Evolutionary conservation across 805 yeast genomes (phyloP).

Genomic region (Teunomyces lycoperdinae): DNA sequence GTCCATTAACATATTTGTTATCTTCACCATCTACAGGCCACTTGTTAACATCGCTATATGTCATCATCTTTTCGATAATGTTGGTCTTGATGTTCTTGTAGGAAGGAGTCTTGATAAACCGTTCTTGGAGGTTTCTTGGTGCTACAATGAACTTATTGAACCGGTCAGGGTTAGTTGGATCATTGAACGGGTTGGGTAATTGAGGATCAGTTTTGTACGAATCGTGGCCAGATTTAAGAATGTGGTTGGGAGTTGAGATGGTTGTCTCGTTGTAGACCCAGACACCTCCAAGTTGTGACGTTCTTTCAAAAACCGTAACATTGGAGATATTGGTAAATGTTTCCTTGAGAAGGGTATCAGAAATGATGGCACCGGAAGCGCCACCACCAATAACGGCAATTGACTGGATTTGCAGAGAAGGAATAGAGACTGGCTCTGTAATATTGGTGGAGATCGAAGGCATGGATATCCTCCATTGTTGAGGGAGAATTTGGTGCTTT

Average conservation of each 20-base stretch:
- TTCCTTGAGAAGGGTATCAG: constrained; percentile 39
- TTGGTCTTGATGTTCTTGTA: constrained; percentile 32
- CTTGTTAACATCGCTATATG: constrained; percentile 37
- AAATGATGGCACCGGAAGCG: constrained; percentile 45
- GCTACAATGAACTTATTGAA: constrained; percentile 7
- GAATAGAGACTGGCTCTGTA: constrained; percentile 1
- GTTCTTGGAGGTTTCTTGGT: constrained; percentile 19
- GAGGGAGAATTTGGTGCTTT: neutral
- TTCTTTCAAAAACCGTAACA: constrained; percentile 41
- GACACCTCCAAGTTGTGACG: constrained; percentile 40
- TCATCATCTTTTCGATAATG: constrained; percentile 44
- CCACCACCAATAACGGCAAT: constrained; percentile 53
- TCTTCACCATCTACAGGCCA: constrained; percentile 30
- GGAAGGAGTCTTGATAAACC: constrained; percentile 31
- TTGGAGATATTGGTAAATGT: constrained; percentile 18
- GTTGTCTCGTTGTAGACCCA: constrained; percentile 36
- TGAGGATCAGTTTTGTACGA: constrained; percentile 27
- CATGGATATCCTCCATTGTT: neutral
- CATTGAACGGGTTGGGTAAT: constrained; percentile 23
- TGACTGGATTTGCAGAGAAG: constrained; percentile 15
- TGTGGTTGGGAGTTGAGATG: constrained; percentile 17
- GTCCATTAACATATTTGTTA: constrained; percentile 25
- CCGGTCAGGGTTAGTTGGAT: neutral
- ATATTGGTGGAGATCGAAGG: neutral
- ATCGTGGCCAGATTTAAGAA: constrained; percentile 19